Conservation (phyloP, 2,329 filamentous ascomycete species). For the Penicillium italicum region DNA sequence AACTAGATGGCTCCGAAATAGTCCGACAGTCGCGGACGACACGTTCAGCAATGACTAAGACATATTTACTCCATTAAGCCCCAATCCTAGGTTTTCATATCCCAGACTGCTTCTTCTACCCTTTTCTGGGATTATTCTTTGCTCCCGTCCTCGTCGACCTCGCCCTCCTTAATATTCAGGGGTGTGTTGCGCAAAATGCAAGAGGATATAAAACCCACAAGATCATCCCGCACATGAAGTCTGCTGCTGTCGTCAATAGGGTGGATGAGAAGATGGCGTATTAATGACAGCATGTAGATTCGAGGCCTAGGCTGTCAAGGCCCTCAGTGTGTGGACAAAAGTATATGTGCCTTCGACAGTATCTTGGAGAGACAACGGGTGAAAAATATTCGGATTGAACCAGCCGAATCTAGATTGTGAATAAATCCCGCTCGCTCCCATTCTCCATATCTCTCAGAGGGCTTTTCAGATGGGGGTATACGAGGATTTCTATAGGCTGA, state of each 20-base stretch:
- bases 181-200: not conserved
- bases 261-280: not conserved
- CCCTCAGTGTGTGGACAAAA: constrained; percentile 2
- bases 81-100: not conserved
- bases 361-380: constrained; percentile 10
- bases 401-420: not conserved
- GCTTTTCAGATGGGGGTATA: not conserved
- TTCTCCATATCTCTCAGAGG: constrained; percentile 1
- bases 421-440: constrained; percentile 8
- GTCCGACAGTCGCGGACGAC: not conserved
- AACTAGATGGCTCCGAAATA: not conserved
- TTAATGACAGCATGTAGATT: not conserved
- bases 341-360: constrained; percentile 12
- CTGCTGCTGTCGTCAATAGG: not conserved
- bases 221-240: not conserved
- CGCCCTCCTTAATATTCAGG: not conserved
- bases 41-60: not conserved
- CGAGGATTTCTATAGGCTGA: constrained; percentile 2
- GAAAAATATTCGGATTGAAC: not conserved
- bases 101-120: not conserved
- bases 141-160: not conserved
- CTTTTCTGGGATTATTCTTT: not conserved
- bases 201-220: not conserved
- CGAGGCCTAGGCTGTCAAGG: not conserved
- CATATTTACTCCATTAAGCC: not conserved